Conservation (phyloP, 805 yeast species). For the Candida andamanensis region DNA sequence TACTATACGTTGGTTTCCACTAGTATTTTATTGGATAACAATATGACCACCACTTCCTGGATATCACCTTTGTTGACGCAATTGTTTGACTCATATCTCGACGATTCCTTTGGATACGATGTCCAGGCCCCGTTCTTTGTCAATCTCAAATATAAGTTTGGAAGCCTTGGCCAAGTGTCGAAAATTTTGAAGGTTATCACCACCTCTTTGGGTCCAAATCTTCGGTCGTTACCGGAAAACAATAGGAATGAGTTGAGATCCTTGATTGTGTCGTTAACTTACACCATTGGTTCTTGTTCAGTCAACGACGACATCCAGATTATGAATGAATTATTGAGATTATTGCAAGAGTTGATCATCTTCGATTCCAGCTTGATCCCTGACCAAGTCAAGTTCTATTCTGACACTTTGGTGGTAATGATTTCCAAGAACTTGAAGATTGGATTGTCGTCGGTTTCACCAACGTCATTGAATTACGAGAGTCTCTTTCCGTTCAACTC, state of each 20-base stretch:
- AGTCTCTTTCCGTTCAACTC: slow-evolving; percentile 44
- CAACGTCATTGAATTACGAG: slow-evolving; percentile 35
- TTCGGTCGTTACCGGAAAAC: slow-evolving; percentile 17
- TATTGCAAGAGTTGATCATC: slow-evolving; percentile 34
- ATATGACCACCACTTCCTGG: slow-evolving; percentile 37
- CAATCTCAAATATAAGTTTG: slow-evolving; percentile 31
- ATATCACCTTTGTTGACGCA: slow-evolving; percentile 36
- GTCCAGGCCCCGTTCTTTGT: slow-evolving; percentile 26
- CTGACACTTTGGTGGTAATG: slow-evolving; percentile 20
- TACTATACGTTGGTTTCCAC: slow-evolving; percentile 63
- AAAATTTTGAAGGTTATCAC: slow-evolving; percentile 24
- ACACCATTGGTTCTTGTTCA: slow-evolving; percentile 28
- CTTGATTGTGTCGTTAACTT: slow-evolving; percentile 22
- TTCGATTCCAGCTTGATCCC: slow-evolving; percentile 32
- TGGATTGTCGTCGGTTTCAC: slow-evolving; percentile 27
- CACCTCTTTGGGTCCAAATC: slow-evolving; percentile 35
- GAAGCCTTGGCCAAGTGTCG: slow-evolving; percentile 20
- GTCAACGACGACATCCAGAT: slow-evolving; percentile 23
- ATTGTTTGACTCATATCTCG: slow-evolving; percentile 26
- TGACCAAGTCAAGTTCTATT: slow-evolving; percentile 27
- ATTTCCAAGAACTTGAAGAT: slow-evolving; percentile 32
- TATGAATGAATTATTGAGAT: slow-evolving; percentile 18
- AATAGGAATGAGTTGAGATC: slow-evolving; percentile 21
- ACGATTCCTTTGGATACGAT: slow-evolving; percentile 35
- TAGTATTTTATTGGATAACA: slow-evolving; percentile 47